A percentile compares a stretch with the other conserved stretches of the same genome.
Evolutionary conservation across 1,139 yeast genomes (phyloP).

Genomic region (Yarrowia galli): DNA sequence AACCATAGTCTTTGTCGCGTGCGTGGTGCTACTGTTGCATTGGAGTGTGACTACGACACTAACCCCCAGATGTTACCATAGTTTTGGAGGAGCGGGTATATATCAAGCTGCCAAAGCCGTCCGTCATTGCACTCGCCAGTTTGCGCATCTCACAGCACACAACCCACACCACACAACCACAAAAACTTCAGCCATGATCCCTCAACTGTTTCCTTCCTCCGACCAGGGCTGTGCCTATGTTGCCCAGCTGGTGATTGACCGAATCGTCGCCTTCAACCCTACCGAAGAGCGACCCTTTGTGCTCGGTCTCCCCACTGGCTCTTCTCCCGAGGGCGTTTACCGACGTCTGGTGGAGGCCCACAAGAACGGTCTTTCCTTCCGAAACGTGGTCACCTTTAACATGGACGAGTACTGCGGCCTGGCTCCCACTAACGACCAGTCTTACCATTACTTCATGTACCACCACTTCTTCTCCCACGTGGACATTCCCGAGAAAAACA

Average conservation of each 20-base stretch:
- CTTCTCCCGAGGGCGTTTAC: slow-evolving; percentile 69
- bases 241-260: slow-evolving; percentile 58
- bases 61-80: slow-evolving; percentile 33
- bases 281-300: slow-evolving; percentile 61
- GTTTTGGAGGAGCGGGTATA: slow-evolving; percentile 19
- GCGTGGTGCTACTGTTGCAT: slow-evolving; percentile 28
- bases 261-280: slow-evolving; percentile 59
- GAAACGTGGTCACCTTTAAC: slow-evolving; percentile 66
- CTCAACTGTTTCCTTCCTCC: slow-evolving; percentile 43
- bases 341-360: slow-evolving; percentile 58
- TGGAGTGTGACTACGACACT: slow-evolving; percentile 15
- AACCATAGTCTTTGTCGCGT: slow-evolving; percentile 37
- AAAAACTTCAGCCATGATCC: slow-evolving; percentile 4
- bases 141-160: neutral
- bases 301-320: slow-evolving; percentile 70
- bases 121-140: neutral
- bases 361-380: slow-evolving; percentile 58
- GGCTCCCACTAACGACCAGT: slow-evolving; percentile 59
- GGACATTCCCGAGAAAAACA: slow-evolving; percentile 63
- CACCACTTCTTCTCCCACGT: slow-evolving; percentile 66
- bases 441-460: slow-evolving; percentile 68
- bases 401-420: slow-evolving; percentile 69
- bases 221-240: slow-evolving; percentile 58
- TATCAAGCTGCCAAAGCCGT: slow-evolving; percentile 15
- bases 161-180: neutral